Evolutionary conservation across 106 monocot genomes (phyloP), one percentile per base, ranked within the genome.

Genomic region (Xerophyta viscosa): DNA sequence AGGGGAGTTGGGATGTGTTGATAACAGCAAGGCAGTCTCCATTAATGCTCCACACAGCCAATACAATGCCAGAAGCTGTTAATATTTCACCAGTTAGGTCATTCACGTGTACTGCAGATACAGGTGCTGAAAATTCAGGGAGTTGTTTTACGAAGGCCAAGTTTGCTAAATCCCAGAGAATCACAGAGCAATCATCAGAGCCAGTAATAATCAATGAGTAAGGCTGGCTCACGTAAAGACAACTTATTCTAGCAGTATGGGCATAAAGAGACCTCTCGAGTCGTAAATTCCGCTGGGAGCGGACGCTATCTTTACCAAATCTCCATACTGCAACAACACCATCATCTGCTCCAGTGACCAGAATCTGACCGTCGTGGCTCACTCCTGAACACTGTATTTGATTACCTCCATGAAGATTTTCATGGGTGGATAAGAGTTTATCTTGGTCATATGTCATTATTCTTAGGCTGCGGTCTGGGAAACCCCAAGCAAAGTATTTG

Each of bases 11-110:
- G 14, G 96, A 96, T 24, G 96, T 77, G 51, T 89, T 96, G 27
- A 86, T 81, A 23, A 88, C 71, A 0, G 96, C 81, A 20, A 96
- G 81, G 41, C 96, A 96, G 52, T 96, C 89, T 3, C 89, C 96
- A 20, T 96, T 96, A 48, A 96, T 50, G 64, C 96, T 96, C 96
- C 96, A 96, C 13, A 89, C 79, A 8, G 84, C 84, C 14, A 96
- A 71, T 41, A 86, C 64, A 41, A 88, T 60, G 19, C 96, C 96
- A 1, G 89, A 75, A 26, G 89, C 96, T n/a, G 96, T 96, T 20
- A 79, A 41, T 31, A 96, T 86, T 46, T 82, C 88, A 12, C 96
- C 96, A 0, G 78, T 96, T 43, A 96, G 71, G 31, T 96, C 78
- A 39, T 96, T 96, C n/a, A 96, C 79, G 54, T 85, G 79, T 19